These are phyloP conservation scores for Fusarium piperis DNA, from an alignment of 2,329 filamentous ascomycete genomes.

Conservation along the genomic window DNA sequence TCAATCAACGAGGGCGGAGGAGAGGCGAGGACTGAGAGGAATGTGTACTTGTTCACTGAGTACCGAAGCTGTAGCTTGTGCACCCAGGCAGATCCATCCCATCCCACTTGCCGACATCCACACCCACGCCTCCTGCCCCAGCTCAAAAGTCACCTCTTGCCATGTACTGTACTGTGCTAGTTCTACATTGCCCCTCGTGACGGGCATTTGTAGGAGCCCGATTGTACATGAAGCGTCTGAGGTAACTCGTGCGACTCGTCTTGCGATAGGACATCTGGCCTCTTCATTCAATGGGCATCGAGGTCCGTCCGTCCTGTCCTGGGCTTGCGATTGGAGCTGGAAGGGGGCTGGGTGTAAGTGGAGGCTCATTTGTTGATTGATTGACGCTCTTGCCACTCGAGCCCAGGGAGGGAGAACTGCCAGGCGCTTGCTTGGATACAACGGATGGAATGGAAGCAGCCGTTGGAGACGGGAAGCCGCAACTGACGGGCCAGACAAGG, in stretches of 20 bases:
- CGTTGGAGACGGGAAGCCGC: constrained; percentile 4
- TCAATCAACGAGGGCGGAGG: background rate
- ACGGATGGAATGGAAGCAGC: background rate
- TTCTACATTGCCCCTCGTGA: constrained; percentile 4
- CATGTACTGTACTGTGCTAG: background rate
- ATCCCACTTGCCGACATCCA: constrained; percentile 27
- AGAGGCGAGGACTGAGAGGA: constrained; percentile 1
- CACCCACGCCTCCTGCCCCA: constrained; percentile 17
- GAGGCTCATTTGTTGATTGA: background rate
- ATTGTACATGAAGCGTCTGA: background rate
- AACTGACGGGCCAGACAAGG: constrained; percentile 8
- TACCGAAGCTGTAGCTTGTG: constrained; percentile 5
- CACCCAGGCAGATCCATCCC: constrained; percentile 14
- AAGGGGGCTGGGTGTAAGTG: background rate
- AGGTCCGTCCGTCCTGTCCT: background rate
- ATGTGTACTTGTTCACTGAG: constrained; percentile 4
- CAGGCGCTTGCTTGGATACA: background rate
- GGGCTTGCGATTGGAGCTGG: background rate
- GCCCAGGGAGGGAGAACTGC: background rate
- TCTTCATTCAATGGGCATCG: background rate
- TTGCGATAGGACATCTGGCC: background rate
- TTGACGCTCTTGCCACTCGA: background rate
- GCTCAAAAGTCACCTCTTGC: constrained; percentile 11
- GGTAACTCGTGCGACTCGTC: background rate
- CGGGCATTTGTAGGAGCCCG: background rate